Conservation (phyloP, 495 filamentous ascomycete species). For the Podospora australis region DNA sequence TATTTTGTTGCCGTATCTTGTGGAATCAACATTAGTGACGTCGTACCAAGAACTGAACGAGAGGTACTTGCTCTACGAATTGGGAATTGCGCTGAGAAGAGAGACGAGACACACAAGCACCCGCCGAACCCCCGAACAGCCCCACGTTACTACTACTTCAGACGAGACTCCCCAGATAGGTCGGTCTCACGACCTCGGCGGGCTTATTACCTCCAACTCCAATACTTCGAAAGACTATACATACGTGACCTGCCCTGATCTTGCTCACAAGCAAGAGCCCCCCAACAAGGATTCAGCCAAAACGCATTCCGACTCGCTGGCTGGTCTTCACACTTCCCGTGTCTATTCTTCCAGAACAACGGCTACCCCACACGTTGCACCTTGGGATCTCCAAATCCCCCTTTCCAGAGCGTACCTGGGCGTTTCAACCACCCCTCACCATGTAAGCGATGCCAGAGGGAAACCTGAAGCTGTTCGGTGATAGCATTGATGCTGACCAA, state of each 20-base stretch:
- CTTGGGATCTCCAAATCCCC: slow-evolving; percentile 17
- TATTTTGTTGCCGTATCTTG: not conserved
- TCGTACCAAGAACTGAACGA: not conserved
- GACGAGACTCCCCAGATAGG: not conserved
- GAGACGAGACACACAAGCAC: not conserved
- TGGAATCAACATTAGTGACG: not conserved
- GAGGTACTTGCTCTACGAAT: not conserved
- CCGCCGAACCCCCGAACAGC: not conserved
- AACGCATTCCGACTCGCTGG: slow-evolving; percentile 9
- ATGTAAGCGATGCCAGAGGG: slow-evolving; percentile 21
- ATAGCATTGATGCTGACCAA: slow-evolving; percentile 29
- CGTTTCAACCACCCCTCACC: slow-evolving; percentile 22
- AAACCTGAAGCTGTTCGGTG: not conserved
- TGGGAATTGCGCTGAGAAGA: slow-evolving; percentile 3
- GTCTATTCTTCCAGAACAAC: slow-evolving; percentile 2
- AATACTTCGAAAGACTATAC: not conserved
- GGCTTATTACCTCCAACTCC: not conserved
- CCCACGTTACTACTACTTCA: not conserved
- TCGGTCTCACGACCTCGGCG: not conserved
- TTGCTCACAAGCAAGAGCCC: not conserved
- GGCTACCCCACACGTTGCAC: slow-evolving; percentile 16
- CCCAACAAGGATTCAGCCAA: slow-evolving; percentile 5
- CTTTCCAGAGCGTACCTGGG: slow-evolving; percentile 3
- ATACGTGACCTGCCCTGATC: too few relatives aligned
- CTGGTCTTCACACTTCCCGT: slow-evolving; percentile 9